These are phyloP conservation scores for Suillus tomentosus DNA, from an alignment of 768 basidiomycete genomes.

Conservation along the genomic window DNA sequence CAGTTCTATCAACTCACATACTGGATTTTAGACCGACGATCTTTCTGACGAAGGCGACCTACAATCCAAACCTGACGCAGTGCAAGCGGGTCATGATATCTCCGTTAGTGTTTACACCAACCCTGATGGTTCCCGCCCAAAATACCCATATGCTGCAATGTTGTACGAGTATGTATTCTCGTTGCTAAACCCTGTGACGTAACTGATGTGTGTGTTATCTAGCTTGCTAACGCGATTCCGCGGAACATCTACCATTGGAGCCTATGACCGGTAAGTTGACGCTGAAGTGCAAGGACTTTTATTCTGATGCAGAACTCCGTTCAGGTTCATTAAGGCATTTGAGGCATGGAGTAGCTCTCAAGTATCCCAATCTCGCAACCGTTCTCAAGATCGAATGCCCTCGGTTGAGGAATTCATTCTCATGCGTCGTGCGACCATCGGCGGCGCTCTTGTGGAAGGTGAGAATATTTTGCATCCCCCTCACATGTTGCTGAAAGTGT, in stretches of 20 bases:
- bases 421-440: conserved; percentile 40
- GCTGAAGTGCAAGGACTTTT: not conserved
- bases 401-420: conserved; percentile 41
- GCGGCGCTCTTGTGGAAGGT: conserved; percentile 42
- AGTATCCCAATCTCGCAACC: conserved; percentile 36
- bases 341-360: conserved; percentile 38
- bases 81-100: conserved; percentile 35
- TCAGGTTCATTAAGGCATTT: conserved; percentile 38
- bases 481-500: conserved; percentile 8
- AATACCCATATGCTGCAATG: conserved; percentile 41
- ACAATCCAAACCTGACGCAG: conserved; percentile 36
- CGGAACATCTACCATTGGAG: conserved; percentile 38
- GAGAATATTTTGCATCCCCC: conserved; percentile 1
- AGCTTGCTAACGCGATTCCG: conserved; percentile 38
- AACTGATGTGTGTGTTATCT: conserved; percentile 7
- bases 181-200: conserved; percentile 15
- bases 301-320: conserved; percentile 7
- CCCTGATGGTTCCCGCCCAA: conserved; percentile 31
- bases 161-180: conserved; percentile 36
- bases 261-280: conserved; percentile 33
- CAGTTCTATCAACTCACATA: conserved; percentile 10
- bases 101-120: conserved; percentile 32
- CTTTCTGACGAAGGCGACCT: conserved; percentile 39
- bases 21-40: conserved; percentile 34
- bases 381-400: conserved; percentile 38